Conservation (phyloP, 106 monocot species). For the Dactylorhiza incarnata region DNA sequence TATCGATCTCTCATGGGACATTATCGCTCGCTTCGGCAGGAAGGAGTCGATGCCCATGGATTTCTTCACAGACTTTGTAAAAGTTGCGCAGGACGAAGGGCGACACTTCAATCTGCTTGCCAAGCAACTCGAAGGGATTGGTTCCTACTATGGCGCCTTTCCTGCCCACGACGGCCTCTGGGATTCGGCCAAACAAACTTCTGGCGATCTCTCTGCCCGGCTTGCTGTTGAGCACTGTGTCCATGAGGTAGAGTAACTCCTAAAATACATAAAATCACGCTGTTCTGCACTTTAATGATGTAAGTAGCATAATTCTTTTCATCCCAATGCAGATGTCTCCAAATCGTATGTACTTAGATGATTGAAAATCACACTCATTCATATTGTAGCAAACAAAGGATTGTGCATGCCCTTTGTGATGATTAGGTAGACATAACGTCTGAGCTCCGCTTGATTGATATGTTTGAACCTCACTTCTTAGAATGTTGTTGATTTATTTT, state of each 20-base stretch:
- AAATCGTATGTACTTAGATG: too few species aligned
- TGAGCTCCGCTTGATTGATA: too few species aligned
- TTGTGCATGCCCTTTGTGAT: too few species aligned
- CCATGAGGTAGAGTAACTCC: constrained; percentile 47
- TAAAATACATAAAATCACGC: not conserved
- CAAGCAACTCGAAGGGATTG: constrained; percentile 48
- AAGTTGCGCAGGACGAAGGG: constrained; percentile 76
- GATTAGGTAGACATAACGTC: too few species aligned
- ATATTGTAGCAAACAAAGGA: too few species aligned
- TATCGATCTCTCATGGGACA: constrained; percentile 93
- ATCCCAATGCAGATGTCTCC: too few species aligned
- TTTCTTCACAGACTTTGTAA: constrained; percentile 77
- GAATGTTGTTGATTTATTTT: too few species aligned
- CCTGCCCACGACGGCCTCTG: constrained; percentile 87
- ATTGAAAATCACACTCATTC: too few species aligned
- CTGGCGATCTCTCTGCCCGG: constrained; percentile 47
- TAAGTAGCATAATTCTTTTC: too few species aligned
- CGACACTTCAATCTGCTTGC: constrained; percentile 64
- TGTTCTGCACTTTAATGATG: constrained; percentile 1
- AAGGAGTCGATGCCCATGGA: constrained; percentile 53
- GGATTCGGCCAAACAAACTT: constrained; percentile 72
- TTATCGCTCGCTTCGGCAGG: constrained; percentile 70
- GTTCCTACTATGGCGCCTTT: constrained; percentile 70
- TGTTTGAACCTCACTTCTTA: too few species aligned
- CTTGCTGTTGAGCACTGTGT: constrained; percentile 89